Base-by-base conservation (phyloP, 495 filamentous ascomycete genomes). In the Penicillium paradoxum region DNA sequence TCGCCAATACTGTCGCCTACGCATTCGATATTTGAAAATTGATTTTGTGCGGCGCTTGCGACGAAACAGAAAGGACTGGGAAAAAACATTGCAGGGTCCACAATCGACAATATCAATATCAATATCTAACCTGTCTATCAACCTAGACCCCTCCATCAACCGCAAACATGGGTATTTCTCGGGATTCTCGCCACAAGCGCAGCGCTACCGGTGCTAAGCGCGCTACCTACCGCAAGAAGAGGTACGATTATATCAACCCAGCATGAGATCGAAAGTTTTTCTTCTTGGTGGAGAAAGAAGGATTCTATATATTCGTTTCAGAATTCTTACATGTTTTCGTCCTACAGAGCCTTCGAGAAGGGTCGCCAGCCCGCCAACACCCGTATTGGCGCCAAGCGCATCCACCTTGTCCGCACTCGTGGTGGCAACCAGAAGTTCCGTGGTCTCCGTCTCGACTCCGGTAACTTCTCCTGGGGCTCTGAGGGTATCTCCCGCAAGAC, bases 381-480 rank as follows among this genome's bases (percentile, higher is more conserved):
- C 75, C 89, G 93, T 85, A 97, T 99, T 77, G 93, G 95, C 65
- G 69, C 85, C 68, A 99, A 97, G 88, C 89, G 93, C 75, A 91
- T 99, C 78, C 93, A 99, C 82, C 81, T 90, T 67, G 95, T 99
- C 75, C 93, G 93, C 77, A 96, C 91, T 64, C 93, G 93, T 75
- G 93, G 93, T 75, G 93, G 93, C 60, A 97, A 97, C 87, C 89
- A 84, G 78, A 99, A 99, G 83, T 96, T 91, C 87, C 95, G 93
- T 82, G 93, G 85, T 56, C 91, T 99, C 51, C 95, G 93, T 83
- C 86, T 99, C 79, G 93, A 99, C 75, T 88, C 91, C 58, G 93
- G 93, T 72, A 99, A 99, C 83, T 99, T 96, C 79, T 91, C 91
- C 58, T 99, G 93, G 93, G 93, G 88, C 64, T 96, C 90, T 62